Evolutionary conservation across 768 basidiomycete genomes (phyloP), one percentile per base, ranked within the genome.

Genomic region (Symmetrospora coprosmae): DNA sequence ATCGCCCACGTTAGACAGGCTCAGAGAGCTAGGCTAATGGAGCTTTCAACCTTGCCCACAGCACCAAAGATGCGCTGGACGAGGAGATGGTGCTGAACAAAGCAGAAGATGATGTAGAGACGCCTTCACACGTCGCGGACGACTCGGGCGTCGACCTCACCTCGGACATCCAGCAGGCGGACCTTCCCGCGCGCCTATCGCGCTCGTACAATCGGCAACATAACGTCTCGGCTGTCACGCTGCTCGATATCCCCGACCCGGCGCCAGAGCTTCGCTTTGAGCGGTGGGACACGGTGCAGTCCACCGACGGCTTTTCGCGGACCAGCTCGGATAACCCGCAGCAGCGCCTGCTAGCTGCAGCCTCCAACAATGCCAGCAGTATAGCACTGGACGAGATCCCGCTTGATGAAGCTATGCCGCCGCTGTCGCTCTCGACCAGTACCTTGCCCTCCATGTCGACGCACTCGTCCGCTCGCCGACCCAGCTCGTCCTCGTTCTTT

Each of bases 401-500:
- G 16, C 45, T 47, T 13, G 45, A 47, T 25, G 25, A 17, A 21
- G 23, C n/a, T n/a, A n/a, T n/a, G n/a, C n/a, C n/a, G n/a, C n/a
- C n/a, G n/a, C n/a, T n/a, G n/a, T n/a, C n/a, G n/a, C n/a, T n/a
- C n/a, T n/a, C n/a, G n/a, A n/a, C n/a, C n/a, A n/a, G n/a, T n/a
- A n/a, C n/a, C n/a, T n/a, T n/a, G n/a, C n/a, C n/a, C n/a, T n/a
- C n/a, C n/a, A n/a, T n/a, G n/a, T n/a, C n/a, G n/a, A n/a, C n/a
- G n/a, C 45, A 47, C 11, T 13, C 45, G 11, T 27, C 16, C 11
- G 45, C 11, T 47, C 45, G 16, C 11, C 13, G 45, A 47, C 13
- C 45, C 11, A 47, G 45, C 45, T 55, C 52, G n/a, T n/a, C n/a
- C 40, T 55, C 52, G 5, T 55, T 55, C 52, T 55, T 55, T 38